Evolutionary conservation across 345 rosid species (phyloP), one percentile per base, ranked within the genome.

Genomic region (Turritis glabra): DNA sequence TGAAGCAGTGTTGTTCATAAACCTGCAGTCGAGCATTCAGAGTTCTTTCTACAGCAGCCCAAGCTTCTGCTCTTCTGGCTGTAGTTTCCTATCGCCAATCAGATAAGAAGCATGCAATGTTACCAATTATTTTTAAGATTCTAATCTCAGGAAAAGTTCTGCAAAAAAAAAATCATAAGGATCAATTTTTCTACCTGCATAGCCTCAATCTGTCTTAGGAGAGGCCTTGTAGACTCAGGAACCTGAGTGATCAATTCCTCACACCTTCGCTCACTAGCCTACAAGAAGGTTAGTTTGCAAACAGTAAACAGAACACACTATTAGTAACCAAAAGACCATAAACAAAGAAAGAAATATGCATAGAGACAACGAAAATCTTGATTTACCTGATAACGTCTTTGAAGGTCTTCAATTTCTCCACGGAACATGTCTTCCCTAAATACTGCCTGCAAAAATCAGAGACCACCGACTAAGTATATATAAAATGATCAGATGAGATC

Each of bases 181-280:
- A 64, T 54, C 46, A 67, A 53, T 38, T 62, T 62, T 59, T 27
- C 18, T 55, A 92, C 99, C 97, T 96, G 98, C 85, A 96, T 90
- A 25, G 99, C 98, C 81, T 96, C 97, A 70, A 96, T 96, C 85
- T 96, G 99, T 82, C 98, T 85, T 74, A 90, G 73, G 69, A 96
- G 94, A 75, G 99, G 99, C 84, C 98, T 87, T 25, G 99, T 96
- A 64, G 99, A 96, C 67, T 96, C 99, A 59, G 99, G 99, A 70
- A 96, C 99, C 83, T 90, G 99, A 33, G 90, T 87, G 53, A 96
- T 81, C 82, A 96, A 88, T 82, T 96, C 99, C 85, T 96, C 99
- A 75, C 98, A 92, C 35, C 98, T 95, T 2, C 99, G 94, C 76
- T 96, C 99, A 86, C 95, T 92, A 81, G 89, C 96, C 99, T 96